phyloP scores from a whole-genome alignment of 1,139 yeast genomes.

The Kluyveromyces sp. region DNA sequence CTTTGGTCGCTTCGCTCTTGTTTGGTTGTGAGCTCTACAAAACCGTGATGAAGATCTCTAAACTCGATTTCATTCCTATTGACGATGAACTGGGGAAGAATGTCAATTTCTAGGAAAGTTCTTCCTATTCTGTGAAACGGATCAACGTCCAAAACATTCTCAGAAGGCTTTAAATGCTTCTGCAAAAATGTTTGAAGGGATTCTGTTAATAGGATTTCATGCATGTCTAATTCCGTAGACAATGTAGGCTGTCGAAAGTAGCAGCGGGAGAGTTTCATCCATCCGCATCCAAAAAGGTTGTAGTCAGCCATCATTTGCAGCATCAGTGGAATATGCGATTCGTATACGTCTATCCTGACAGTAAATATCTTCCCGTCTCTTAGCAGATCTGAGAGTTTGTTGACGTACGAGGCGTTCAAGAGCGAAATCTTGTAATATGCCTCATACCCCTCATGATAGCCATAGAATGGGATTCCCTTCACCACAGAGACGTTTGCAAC shows the following conservation, averaged over 20 bases:
- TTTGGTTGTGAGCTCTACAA: slow-evolving; percentile 33
- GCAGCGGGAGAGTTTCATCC: slow-evolving; percentile 43
- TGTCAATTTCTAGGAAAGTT: slow-evolving; percentile 63
- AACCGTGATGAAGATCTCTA: slow-evolving; percentile 45
- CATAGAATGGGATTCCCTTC: slow-evolving; percentile 77
- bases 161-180: slow-evolving; percentile 12
- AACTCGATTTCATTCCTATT: slow-evolving; percentile 46
- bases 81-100: slow-evolving; percentile 48
- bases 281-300: slow-evolving; percentile 78
- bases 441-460: slow-evolving; percentile 60
- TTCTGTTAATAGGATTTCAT: slow-evolving; percentile 23
- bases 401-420: slow-evolving; percentile 53
- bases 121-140: slow-evolving; percentile 49
- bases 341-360: slow-evolving; percentile 46
- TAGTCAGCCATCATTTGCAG: slow-evolving; percentile 78
- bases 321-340: slow-evolving; percentile 71
- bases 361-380: slow-evolving; percentile 41
- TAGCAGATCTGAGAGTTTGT: slow-evolving; percentile 55
- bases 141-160: slow-evolving; percentile 17
- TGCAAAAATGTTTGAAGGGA: slow-evolving; percentile 26
- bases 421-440: slow-evolving; percentile 63
- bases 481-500: slow-evolving; percentile 66
- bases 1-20: slow-evolving; percentile 24
- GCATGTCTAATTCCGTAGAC: slow-evolving; percentile 24
- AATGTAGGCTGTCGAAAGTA: slow-evolving; percentile 35